phyloP scores from a whole-genome alignment of 2,329 filamentous ascomycete genomes.

The Amauroascus verrucosus region DNA sequence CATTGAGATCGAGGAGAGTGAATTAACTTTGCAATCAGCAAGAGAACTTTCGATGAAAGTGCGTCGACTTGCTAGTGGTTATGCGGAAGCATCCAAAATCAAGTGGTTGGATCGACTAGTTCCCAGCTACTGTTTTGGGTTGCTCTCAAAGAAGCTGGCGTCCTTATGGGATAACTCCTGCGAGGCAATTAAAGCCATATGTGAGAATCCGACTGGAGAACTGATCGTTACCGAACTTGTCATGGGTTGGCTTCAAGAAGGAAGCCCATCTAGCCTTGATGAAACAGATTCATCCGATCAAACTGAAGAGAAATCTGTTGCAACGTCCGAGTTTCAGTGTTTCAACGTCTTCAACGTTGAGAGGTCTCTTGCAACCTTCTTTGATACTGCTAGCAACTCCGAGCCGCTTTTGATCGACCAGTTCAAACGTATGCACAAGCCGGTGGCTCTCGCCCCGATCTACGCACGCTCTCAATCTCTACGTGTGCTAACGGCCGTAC shows the following conservation, averaged over 20 bases:
- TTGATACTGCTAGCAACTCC: constrained; percentile 45
- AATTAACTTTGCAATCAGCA: constrained; percentile 63
- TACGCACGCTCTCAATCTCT: constrained; percentile 65
- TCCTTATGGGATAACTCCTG: constrained; percentile 81
- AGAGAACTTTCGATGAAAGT: constrained; percentile 76
- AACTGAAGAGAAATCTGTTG: constrained; percentile 13
- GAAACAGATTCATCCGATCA: constrained; percentile 14
- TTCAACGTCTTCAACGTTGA: constrained; percentile 58
- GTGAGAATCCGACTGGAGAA: constrained; percentile 60
- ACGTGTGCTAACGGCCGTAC: constrained; percentile 62
- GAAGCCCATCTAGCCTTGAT: not conserved
- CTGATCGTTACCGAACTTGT: constrained; percentile 59
- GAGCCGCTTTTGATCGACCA: constrained; percentile 49
- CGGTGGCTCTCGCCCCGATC: constrained; percentile 29
- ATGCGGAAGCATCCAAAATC: constrained; percentile 48
- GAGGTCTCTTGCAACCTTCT: constrained; percentile 42
- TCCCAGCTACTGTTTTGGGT: constrained; percentile 74
- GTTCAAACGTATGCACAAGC: constrained; percentile 54
- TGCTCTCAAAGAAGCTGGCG: constrained; percentile 74
- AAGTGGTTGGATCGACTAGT: constrained; percentile 62
- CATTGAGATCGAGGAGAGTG: constrained; percentile 67
- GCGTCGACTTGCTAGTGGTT: constrained; percentile 60
- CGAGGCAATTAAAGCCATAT: constrained; percentile 63
- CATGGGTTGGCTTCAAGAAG: constrained; percentile 60
- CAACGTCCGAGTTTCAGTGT: constrained; percentile 61